Evolutionary conservation across 805 yeast species (phyloP), one percentile per base, ranked within the genome.

Genomic region (Ogataea saltuana): DNA sequence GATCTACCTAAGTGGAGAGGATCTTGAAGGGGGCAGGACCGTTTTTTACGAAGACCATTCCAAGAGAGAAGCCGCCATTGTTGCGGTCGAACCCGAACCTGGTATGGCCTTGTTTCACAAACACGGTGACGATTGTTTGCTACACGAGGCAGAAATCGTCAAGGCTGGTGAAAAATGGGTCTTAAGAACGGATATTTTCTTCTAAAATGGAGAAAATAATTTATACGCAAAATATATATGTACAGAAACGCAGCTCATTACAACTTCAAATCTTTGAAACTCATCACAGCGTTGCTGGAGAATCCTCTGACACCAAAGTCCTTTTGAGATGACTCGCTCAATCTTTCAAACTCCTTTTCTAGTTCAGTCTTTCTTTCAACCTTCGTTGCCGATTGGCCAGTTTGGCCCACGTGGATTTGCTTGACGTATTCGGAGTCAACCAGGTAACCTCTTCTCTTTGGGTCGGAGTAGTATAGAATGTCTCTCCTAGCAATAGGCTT

Each of bases 401-500:
- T 37, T 3, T 54, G 50, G 17, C 60, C 61, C 13, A 54, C 40
- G 12, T 55, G 44, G 32, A 61, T 60, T 8, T 49, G 46, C 46
- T 61, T 49, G 60, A 78, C 55, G 67, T 74, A 39, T 58, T 62
- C 58, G n/a, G 65, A 58, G 22, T 42, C 56, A 12, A 47, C 51
- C 21, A 89, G 67, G 60, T 88, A 91, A 6, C 99, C 99, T 53
- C 88, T 76, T 58, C 80, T 80, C 27, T 72, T 80, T 2, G 76
- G 74, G 60, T 80, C 75, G 37, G 88, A 78, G 68, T 93, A 91
- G 65, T 74, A 88, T 45, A 79, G 80, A 44, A 91, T 81, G 58
- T 85, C 88, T 65, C 87, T 84, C 67, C 86, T 80, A 54, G 78
- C 81, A 7, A 83, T 84, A 11, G 99, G 99, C 64, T 89, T 80